Percentiles rank a stretch among this genome's conserved stretches.
These are phyloP conservation scores for Hypoxylon crocopeplum DNA, from an alignment of 495 filamentous ascomycete species.

Conservation along the genomic window DNA sequence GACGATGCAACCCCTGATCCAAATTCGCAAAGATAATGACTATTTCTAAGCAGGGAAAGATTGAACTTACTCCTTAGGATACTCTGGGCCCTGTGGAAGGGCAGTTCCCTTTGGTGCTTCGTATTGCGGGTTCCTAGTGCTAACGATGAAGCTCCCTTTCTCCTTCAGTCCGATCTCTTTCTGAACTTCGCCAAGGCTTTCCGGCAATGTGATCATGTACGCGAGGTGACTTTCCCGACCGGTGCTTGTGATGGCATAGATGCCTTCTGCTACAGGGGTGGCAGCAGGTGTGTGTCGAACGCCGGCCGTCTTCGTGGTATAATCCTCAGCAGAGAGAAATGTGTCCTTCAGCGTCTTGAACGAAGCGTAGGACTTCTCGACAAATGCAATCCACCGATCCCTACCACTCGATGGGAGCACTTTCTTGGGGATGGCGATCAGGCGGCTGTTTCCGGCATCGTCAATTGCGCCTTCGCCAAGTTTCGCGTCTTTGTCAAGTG, in stretches of 20 bases:
- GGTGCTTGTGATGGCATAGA: constrained; percentile 82
- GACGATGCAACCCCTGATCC: too few species aligned
- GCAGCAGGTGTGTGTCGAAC: constrained; percentile 74
- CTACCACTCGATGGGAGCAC: constrained; percentile 72
- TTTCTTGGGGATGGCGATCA: constrained; percentile 88
- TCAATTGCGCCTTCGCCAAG: constrained; percentile 68
- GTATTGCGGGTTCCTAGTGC: constrained; percentile 79
- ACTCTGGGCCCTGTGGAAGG: constrained; percentile 72
- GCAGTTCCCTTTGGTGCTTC: constrained; percentile 67
- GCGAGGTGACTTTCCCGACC: constrained; percentile 76
- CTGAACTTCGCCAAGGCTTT: constrained; percentile 73
- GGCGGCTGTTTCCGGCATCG: constrained; percentile 69
- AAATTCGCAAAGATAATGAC: too few species aligned
- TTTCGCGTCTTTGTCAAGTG: constrained; percentile 72
- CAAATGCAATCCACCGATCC: constrained; percentile 83
- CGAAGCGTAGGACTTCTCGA: constrained; percentile 74
- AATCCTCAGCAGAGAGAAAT: constrained; percentile 70
- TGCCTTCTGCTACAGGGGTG: constrained; percentile 79
- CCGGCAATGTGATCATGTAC: constrained; percentile 83
- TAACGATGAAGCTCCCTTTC: constrained; percentile 79
- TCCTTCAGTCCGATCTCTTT: constrained; percentile 73
- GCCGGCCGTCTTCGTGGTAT: constrained; percentile 79
- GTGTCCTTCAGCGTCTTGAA: constrained; percentile 75
- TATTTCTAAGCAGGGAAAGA: too few species aligned
- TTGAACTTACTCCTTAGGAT: constrained; percentile 70